Evolutionary conservation across 2,329 filamentous ascomycete species (phyloP).

Genomic region (Cytospora paraplurivora): DNA sequence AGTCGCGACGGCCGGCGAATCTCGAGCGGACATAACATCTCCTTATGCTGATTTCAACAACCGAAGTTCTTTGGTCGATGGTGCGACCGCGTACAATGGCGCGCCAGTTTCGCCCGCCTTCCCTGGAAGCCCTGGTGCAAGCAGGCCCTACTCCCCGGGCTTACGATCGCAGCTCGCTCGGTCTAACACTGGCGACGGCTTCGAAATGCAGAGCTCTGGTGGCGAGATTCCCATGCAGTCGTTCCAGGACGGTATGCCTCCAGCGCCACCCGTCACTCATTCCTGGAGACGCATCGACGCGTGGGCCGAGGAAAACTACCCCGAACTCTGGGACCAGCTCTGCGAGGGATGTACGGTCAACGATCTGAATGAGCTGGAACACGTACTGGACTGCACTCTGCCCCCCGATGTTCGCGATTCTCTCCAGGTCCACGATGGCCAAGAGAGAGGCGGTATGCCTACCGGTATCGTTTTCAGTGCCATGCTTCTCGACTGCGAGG

Average conservation of each 20-base stretch:
- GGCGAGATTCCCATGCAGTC: constrained; percentile 96
- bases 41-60: constrained; percentile 75
- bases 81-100: constrained; percentile 63
- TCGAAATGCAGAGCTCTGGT: constrained; percentile 67
- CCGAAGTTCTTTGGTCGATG: constrained; percentile 54
- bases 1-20: constrained; percentile 86
- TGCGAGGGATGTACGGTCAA: constrained; percentile 91
- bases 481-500: constrained; percentile 97
- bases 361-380: constrained; percentile 94
- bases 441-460: constrained; percentile 87
- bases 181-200: constrained; percentile 63
- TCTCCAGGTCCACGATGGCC: constrained; percentile 88
- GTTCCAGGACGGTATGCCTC: constrained; percentile 88
- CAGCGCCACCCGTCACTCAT: constrained; percentile 82
- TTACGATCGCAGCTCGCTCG: constrained; percentile 77
- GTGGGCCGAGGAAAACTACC: constrained; percentile 94
- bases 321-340: constrained; percentile 90
- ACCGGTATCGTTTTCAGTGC: constrained; percentile 91
- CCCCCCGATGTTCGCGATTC: constrained; percentile 94
- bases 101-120: constrained; percentile 51
- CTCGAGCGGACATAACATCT: constrained; percentile 78
- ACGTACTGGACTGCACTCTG: constrained; percentile 90
- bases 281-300: constrained; percentile 93
- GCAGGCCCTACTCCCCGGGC: constrained; percentile 84
- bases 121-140: constrained; percentile 58